phyloP scores from a whole-genome alignment of 108 stramenopile genomes.

The Cyclotella kingstonii region DNA sequence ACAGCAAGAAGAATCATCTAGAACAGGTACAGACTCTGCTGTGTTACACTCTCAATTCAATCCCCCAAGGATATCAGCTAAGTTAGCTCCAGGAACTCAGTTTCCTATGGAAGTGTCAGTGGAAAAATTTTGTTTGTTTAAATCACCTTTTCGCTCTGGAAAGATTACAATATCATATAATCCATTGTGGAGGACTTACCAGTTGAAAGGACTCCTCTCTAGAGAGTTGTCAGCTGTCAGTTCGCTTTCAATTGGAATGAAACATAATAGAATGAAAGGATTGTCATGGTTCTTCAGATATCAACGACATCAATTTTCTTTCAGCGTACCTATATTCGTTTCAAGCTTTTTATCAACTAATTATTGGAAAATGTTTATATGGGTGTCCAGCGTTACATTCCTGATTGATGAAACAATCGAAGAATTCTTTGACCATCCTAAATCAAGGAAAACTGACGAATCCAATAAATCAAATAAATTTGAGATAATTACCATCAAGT shows the following conservation, averaged over 20 bases:
- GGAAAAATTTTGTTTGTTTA: conserved; percentile 24
- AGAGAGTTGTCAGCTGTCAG: conserved; percentile 9
- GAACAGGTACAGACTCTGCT: neutral
- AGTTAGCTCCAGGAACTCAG: conserved; percentile 21
- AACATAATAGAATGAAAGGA: conserved; percentile 20
- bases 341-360: conserved; percentile 4
- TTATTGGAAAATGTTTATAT: conserved; percentile 21
- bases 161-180: conserved; percentile 23
- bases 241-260: conserved; percentile 18
- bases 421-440: conserved; percentile 13
- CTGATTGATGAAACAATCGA: conserved; percentile 50
- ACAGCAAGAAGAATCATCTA: neutral
- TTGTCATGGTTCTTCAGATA: conserved; percentile 31
- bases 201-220: conserved; percentile 21
- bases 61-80: conserved; percentile 22
- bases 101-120: conserved; percentile 24
- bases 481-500: conserved; percentile 7
- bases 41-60: neutral
- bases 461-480: neutral
- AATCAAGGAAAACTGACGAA: neutral
- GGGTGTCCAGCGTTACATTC: conserved; percentile 4
- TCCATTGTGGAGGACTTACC: conserved; percentile 6
- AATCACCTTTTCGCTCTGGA: conserved; percentile 18
- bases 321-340: conserved; percentile 34
- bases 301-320: conserved; percentile 20